Evolutionary conservation across 2,329 filamentous ascomycete genomes (phyloP), one percentile per base, ranked within the genome.

Genomic region (Exophiala viscosa): DNA sequence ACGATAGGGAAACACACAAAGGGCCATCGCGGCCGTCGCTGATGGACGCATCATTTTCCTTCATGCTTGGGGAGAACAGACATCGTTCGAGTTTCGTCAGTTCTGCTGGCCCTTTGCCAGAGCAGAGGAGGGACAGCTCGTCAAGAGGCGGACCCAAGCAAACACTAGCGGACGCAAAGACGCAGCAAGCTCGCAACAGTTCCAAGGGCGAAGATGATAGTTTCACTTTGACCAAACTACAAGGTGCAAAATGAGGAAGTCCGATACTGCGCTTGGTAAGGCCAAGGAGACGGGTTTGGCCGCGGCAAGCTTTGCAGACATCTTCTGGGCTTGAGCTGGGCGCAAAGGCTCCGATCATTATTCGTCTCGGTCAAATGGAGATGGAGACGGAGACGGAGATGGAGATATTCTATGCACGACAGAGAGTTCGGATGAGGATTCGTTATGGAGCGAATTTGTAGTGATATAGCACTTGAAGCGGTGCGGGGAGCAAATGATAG

Each of bases 51-150:
- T 73, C 73, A 18, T 77, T 76, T 51, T 76, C 75, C 10, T 77
- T 75, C 71, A 77, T 77, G 73, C 66, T 77, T 34, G 75, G 73
- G 33, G 70, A 74, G 41, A 67, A 68, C 51, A 67, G 70, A 38
- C 69, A 69, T 46, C 66, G 73, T 20, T 74, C 72, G 8, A 70
- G 68, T 28, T 76, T 76, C 64, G 72, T 76, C 38, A 71, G 69
- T 46, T 70, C 72, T 13, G 70, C 67, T 14, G 73, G 73, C n/a
- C 65, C 68, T 23, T 69, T 71, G 11, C 72, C 73, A 33, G 73
- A 76, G 52, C 69, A 73, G 53, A 69, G 67, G 50, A 67, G 71
- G 50, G 66, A 69, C 32, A 67, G 57, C 45, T 64, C 65, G 39
- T 55, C 55, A 50, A 69, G 57, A 50, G 52, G 54, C 34, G 69